phyloP scores from a whole-genome alignment of 2,329 filamentous ascomycete genomes.

The Nothophaeocryptopus gaeumannii region DNA sequence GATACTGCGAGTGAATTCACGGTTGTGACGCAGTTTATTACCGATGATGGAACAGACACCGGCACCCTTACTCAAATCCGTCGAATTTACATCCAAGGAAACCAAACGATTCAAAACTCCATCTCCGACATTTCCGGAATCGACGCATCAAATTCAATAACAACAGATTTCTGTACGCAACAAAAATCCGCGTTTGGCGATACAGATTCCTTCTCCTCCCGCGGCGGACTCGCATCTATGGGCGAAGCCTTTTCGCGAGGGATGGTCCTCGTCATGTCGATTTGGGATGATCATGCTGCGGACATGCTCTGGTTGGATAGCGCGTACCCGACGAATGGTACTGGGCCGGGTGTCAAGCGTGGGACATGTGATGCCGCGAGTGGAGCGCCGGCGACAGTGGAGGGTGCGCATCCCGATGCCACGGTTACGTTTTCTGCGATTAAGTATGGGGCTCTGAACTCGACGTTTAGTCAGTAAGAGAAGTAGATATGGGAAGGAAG shows the following conservation, averaged over 20 bases:
- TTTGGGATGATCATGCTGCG: constrained; percentile 65
- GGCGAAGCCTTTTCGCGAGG: constrained; percentile 53
- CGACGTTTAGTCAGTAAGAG: constrained; percentile 2
- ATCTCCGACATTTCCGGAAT: constrained; percentile 45
- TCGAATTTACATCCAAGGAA: constrained; percentile 64
- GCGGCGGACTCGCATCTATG: constrained; percentile 58
- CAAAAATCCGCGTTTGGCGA: constrained; percentile 34
- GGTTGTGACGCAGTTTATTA: constrained; percentile 66
- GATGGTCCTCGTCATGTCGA: constrained; percentile 63
- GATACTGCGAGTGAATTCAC: constrained; percentile 61
- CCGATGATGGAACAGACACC: constrained; percentile 47
- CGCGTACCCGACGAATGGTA: constrained; percentile 23
- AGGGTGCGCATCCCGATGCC: constrained; percentile 17
- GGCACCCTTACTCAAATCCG: constrained; percentile 60
- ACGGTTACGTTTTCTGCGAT: constrained; percentile 25
- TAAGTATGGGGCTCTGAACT: constrained; percentile 29
- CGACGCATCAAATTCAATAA: constrained; percentile 53
- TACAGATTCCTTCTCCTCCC: constrained; percentile 49
- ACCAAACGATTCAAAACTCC: constrained; percentile 58
- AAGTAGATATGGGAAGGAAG: too few species aligned
- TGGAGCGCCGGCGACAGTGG: constrained; percentile 22
- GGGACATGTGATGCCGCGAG: constrained; percentile 24
- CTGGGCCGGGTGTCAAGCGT: constrained; percentile 20
- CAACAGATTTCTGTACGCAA: constrained; percentile 54
- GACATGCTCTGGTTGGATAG: constrained; percentile 73